A percentile compares a stretch with the other conserved stretches of the same genome.
These are phyloP conservation scores for Daldinia decipiens DNA, from an alignment of 495 filamentous ascomycete genomes.

Conservation along the genomic window DNA sequence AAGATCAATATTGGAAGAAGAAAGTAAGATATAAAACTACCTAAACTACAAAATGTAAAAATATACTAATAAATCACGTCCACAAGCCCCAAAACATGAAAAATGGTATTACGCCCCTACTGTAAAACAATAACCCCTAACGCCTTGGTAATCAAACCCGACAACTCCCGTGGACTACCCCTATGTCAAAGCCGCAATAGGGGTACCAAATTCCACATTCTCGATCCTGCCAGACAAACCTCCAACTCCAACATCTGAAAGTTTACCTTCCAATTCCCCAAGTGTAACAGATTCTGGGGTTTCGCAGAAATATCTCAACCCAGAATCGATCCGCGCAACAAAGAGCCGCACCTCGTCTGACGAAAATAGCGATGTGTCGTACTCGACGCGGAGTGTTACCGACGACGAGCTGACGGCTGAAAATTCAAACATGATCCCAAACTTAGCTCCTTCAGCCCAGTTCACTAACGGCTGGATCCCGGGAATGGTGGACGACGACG, in stretches of 20 bases:
- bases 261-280: not conserved
- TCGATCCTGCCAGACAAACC: not conserved
- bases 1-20: not conserved
- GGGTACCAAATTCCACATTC: not conserved
- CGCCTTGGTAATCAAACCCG: not conserved
- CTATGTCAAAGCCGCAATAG: not conserved
- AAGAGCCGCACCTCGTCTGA: not conserved
- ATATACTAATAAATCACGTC: too few species aligned
- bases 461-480: not conserved
- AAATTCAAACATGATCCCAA: not conserved
- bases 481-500: not conserved
- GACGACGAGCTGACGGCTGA: not conserved
- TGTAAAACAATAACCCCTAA: not conserved
- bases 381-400: not conserved
- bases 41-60: not conserved
- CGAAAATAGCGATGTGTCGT: not conserved
- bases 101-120: not conserved
- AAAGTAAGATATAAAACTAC: not conserved
- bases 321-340: conserved; percentile 2
- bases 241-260: not conserved
- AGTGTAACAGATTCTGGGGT: not conserved
- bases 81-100: not conserved
- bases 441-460: not conserved
- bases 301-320: not conserved
- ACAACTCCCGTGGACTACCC: not conserved